Evolutionary conservation across 2,329 filamentous ascomycete genomes (phyloP), one percentile per base, ranked within the genome.

Genomic region (Aspergillus eucalypticola): DNA sequence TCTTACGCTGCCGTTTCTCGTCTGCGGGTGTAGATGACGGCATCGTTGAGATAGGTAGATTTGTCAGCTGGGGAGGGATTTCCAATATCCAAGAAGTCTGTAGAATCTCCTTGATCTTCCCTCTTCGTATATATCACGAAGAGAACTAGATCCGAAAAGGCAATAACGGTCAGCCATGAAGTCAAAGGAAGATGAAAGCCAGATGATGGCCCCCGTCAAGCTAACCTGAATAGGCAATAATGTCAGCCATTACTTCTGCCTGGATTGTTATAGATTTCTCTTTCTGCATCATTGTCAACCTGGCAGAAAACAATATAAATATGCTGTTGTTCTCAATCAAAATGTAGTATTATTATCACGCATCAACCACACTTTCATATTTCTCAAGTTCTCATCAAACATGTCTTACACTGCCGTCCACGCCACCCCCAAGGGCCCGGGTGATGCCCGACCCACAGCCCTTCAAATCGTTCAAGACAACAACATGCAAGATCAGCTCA

Each of bases 391-490:
- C 5, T 10, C 15, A 51, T 35, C 8, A 8, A 51, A 46, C 3
- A 67, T 67, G 64, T 60, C 64, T n/a, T 75, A 75, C 60, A 63
- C 65, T 19, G 59, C 59, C 60, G 63, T 53, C 23, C 69, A 74
- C 51, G 15, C 15, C 5, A 50, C 32, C n/a, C 46, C 46, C 25
- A n/a, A 50, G 7, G 56, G 69, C n/a, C 60, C 65, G 10, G 66
- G 67, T 7, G 71, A 74, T 52, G 60, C 63, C 8, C 64, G 71
- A 6, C 69, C 67, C 32, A 73, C 49, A 55, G 57, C 27, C 66
- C 59, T 60, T 83, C 81, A 25, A 85, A 63, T 61, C 27, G 63
- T 67, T 25, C 8, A 54, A 3, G 71, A 73, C 51, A 65, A 70
- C 27, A 54, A 58, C n/a, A 56, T 72, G 4, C 62, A 60, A 13